Evolutionary conservation across 2,329 filamentous ascomycete species (phyloP).

Genomic region (Dactylella cylindrospora): DNA sequence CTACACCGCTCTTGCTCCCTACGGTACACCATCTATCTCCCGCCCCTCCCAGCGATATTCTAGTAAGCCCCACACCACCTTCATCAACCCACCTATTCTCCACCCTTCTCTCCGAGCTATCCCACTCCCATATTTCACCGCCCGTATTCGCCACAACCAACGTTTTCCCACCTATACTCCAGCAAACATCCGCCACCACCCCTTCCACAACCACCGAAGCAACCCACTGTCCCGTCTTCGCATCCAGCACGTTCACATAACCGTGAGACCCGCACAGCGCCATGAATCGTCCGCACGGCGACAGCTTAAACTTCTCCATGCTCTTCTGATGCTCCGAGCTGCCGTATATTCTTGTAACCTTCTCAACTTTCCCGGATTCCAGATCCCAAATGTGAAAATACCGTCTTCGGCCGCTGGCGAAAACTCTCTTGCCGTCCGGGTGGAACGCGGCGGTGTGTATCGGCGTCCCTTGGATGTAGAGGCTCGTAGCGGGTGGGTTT

Average conservation of each 20-base stretch:
- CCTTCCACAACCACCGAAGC: constrained; percentile 79
- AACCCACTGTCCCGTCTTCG: constrained; percentile 81
- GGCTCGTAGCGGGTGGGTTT: constrained; percentile 81
- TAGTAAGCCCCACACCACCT: constrained; percentile 81
- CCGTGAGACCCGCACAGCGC: constrained; percentile 78
- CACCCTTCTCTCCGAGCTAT: constrained; percentile 67
- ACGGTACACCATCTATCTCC: constrained; percentile 86
- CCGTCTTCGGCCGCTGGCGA: constrained; percentile 81
- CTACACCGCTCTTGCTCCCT: constrained; percentile 81
- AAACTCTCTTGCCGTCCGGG: constrained; percentile 72
- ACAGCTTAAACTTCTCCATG: constrained; percentile 88
- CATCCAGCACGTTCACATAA: constrained; percentile 79
- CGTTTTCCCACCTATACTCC: constrained; percentile 73
- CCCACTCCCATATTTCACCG: constrained; percentile 89
- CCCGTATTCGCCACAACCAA: constrained; percentile 80
- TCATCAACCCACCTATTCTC: constrained; percentile 86
- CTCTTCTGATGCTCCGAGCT: constrained; percentile 71
- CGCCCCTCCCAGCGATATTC: constrained; percentile 78
- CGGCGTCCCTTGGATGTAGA: constrained; percentile 82
- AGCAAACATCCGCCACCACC: constrained; percentile 85
- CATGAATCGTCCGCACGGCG: constrained; percentile 82
- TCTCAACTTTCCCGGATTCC: constrained; percentile 75
- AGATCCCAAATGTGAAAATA: constrained; percentile 97
- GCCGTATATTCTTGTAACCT: constrained; percentile 73
- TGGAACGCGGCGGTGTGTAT: constrained; percentile 80